Percentiles rank a stretch among this genome's conserved stretches.
These are phyloP conservation scores for Arthrobotrys entomopaga DNA, from an alignment of 2,329 filamentous ascomycete genomes.

Conservation along the genomic window DNA sequence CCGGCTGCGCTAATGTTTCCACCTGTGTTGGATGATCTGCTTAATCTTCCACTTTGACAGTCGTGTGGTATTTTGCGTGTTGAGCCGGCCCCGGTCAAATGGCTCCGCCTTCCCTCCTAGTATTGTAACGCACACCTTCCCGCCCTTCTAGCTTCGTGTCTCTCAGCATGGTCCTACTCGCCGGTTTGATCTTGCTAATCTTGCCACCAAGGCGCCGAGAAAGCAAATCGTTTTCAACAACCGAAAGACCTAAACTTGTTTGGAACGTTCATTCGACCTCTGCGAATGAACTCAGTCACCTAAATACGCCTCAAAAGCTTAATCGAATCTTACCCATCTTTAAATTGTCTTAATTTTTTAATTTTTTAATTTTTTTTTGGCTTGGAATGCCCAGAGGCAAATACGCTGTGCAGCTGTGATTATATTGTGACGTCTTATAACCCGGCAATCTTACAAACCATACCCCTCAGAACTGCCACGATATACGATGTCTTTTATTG, in stretches of 20 bases:
- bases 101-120: background rate
- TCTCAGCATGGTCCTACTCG: too few species aligned
- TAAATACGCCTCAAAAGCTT: conserved; percentile 35
- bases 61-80: conserved; percentile 42
- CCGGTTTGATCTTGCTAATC: background rate
- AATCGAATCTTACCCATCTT: background rate
- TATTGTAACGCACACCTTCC: too few species aligned
- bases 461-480: conserved; percentile 18
- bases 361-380: too few species aligned
- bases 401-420: background rate
- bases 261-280: conserved; percentile 6
- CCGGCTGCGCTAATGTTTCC: conserved; percentile 21
- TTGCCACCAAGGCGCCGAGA: background rate
- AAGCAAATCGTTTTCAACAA: conserved; percentile 19
- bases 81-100: conserved; percentile 1
- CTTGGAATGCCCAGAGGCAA: background rate
- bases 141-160: too few species aligned
- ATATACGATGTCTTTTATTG: conserved; percentile 5
- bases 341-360: background rate
- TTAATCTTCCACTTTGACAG: conserved; percentile 7
- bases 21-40: conserved; percentile 32
- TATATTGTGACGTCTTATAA: conserved; percentile 6
- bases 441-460: conserved; percentile 10
- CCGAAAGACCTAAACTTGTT: background rate
- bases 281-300: conserved; percentile 16